These are phyloP conservation scores for Paspalum notatum DNA, from an alignment of 176 grass and related monocot species.

Conservation along the genomic window DNA sequence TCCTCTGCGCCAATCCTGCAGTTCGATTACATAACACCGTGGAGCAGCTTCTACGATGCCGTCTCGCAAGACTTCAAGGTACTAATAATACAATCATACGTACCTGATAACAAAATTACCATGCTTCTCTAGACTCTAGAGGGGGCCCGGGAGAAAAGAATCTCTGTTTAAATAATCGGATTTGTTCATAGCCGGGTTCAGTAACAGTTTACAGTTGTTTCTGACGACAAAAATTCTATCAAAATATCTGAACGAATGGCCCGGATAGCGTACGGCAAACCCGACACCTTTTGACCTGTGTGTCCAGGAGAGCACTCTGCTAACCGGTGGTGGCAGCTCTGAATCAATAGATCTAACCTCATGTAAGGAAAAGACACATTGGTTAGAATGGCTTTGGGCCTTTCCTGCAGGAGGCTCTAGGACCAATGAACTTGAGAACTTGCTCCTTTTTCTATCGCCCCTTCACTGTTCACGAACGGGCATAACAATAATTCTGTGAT, in stretches of 20 bases:
- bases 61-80: slow-evolving; percentile 90
- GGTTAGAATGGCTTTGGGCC: slow-evolving; percentile 23
- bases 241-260: not conserved
- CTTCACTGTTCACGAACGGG: not conserved
- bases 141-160: no score
- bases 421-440: not conserved
- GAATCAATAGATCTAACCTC: not conserved
- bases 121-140: no score
- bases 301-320: not conserved
- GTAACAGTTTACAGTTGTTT: not conserved
- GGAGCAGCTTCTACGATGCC: slow-evolving; percentile 85
- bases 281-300: not conserved
- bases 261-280: not conserved
- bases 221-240: not conserved
- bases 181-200: not conserved
- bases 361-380: slow-evolving; percentile 2
- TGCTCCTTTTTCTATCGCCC: not conserved
- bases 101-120: not conserved
- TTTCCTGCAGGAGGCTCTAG: not conserved
- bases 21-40: slow-evolving; percentile 77
- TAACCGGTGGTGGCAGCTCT: not conserved
- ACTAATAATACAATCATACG: not conserved
- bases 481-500: not conserved
- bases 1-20: slow-evolving; percentile 91
- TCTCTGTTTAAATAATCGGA: not conserved